Base-by-base conservation (phyloP, 164 flowering plant species). In the Nymphaea colorata region DNA sequence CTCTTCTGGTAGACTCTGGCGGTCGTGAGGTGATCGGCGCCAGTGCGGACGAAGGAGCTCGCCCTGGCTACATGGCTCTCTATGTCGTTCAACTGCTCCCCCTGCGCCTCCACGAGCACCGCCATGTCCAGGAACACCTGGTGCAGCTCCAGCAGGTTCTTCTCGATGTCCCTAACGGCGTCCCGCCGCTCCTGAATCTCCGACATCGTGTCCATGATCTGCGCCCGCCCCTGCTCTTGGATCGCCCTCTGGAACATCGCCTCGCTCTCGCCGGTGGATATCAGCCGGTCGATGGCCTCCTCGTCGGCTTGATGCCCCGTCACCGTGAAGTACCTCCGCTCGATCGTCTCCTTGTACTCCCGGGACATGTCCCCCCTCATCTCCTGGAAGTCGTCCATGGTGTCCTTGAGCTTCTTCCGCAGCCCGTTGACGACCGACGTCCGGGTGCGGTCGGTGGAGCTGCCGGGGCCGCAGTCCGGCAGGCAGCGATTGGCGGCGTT, bases 71-170 rank as follows among this genome's bases (percentile, higher is more conserved):
- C 83, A 2, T 80, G 81, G 44, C 74, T 72, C 71, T 80, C 83
- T 18, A 80, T 80, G 59, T 78, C 76, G 36, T 80, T 75, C 59
- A 80, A 18, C 65, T 80, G 81, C 63, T 72, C 79, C 10, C 83
- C 83, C 36, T 78, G 79, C 2, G 59, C 67, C 62, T 76, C 18
- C 11, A 78, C 79, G 69, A 78, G 53, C n/a, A 76, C 80, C 0
- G 80, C 57, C 79, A 77, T 77, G 62, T 80, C 83, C 62, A 80
- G 12, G 62, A 80, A 80, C 67, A 80, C 73, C 70, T 80, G 80
- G 43, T 78, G 79, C 62, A 80, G 69, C 43, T 80, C 80, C 67
- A 61, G 4, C 55, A 77, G 17, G 42, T 64, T 71, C 73, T 61
- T 80, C 73, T 80, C 81, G 0, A 80, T 71, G 66, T 78, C 79